Base-by-base conservation (phyloP, 2,329 filamentous ascomycete species). In the Rutstroemia sp. region DNA sequence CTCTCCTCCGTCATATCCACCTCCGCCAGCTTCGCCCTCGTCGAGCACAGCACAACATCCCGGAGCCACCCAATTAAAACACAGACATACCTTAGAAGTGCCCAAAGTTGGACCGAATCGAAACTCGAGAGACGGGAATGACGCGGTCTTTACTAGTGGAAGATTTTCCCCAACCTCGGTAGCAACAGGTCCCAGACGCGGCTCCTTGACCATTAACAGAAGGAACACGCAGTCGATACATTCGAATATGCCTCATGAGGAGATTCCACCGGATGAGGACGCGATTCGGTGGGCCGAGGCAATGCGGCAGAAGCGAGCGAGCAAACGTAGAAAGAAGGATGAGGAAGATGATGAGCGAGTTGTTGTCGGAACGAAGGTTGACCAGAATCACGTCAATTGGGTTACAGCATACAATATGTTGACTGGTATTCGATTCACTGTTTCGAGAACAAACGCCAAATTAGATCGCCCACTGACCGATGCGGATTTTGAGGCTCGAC, bases 321-420 rank as follows among this genome's bases (percentile, higher is more conserved):
- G 87, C 71, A 94, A 92, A 76, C 82, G 88, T 70, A 88, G 84
- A 71, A 81, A 86, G 64, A 87, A 85, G 67, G 92, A 96, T 61
- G 87, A 86, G 61, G 87, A 96, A 65, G 91, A 96, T 63, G 94
- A 97, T 59, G 92, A 97, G 66, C 84, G 92, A 60, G 92, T 99
- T 9, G 81, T 97, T 34, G 92, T 99, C 18, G 94, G 94, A 58
- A 99, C 90, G 58, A 97, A 96, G 75, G 94, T 99, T 52, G 94
- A 99, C 70, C 92, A 97, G 75, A 88, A 90, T 67, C 94, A 99
- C 71, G 88, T 90, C 64, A 97, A 97, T 72, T 99, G 89, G 86
- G 91, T 95, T 46, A 96, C 91, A 2, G 94, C 94, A 58, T 99
- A 99, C 77, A 99, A 99, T 73, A 99, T 99, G 94, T 81, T 99